Conservation (phyloP, 352 stramenopile species). For the Pythium phragmitis region DNA sequence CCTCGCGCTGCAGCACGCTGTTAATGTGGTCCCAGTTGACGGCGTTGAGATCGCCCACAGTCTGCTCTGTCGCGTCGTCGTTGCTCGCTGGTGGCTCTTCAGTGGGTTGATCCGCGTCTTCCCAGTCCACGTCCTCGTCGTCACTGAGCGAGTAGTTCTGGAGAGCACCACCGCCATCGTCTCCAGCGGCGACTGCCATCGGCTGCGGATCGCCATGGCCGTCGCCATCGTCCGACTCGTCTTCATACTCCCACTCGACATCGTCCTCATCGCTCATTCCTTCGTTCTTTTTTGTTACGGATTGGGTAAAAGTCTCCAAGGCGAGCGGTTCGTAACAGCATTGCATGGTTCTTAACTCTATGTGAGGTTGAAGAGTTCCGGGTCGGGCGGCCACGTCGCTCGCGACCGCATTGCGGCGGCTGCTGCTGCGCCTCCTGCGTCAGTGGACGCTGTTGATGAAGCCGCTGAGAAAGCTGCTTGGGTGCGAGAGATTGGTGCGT, state of each 20-base stretch:
- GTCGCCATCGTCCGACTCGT: constrained; percentile 14
- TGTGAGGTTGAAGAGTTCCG: constrained; percentile 19
- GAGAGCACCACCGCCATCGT: constrained; percentile 18
- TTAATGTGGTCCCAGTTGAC: constrained; percentile 79
- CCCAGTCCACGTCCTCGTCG: constrained; percentile 62
- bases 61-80: constrained; percentile 5
- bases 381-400: constrained; percentile 15
- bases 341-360: constrained; percentile 8
- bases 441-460: background rate
- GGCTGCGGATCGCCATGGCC: background rate
- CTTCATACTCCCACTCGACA: constrained; percentile 28
- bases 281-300: background rate
- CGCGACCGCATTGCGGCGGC: background rate
- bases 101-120: constrained; percentile 37
- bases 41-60: constrained; percentile 31
- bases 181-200: too few relatives aligned
- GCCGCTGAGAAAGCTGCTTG: background rate
- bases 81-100: constrained; percentile 19
- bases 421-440: background rate
- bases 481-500: constrained; percentile 8
- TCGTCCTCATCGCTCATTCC: constrained; percentile 22
- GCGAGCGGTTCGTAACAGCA: constrained; percentile 1
- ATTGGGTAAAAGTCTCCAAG: too few relatives aligned
- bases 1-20: constrained; percentile 41
- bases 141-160: constrained; percentile 42